These are phyloP conservation scores for Magnolia changhungtana DNA, from an alignment of 164 flowering plant species.

Conservation along the genomic window DNA sequence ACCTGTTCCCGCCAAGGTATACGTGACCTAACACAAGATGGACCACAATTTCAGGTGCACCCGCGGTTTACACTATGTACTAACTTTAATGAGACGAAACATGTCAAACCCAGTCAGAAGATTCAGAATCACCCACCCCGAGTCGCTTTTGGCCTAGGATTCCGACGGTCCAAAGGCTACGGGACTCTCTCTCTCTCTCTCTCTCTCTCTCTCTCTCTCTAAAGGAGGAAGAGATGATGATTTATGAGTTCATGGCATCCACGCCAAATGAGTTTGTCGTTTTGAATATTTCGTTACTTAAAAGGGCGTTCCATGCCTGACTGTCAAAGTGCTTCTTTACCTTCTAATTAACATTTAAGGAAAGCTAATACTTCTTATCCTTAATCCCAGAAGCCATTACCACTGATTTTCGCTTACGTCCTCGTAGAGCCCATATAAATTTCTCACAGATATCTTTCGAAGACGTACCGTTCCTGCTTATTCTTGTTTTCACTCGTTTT, in stretches of 20 bases:
- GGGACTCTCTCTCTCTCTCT: constrained; percentile 14
- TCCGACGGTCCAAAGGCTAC: background rate
- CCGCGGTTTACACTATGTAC: background rate
- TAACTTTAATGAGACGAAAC: background rate
- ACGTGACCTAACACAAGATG: background rate
- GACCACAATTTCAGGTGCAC: background rate
- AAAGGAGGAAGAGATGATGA: background rate
- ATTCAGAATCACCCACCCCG: background rate
- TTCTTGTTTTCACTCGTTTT: background rate
- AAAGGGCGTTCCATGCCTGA: constrained; percentile 16
- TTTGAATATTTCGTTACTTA: constrained; percentile 16
- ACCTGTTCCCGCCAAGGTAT: background rate
- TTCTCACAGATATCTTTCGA: background rate
- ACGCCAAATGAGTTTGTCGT: constrained; percentile 32
- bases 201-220: constrained; percentile 15
- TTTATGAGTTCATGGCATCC: constrained; percentile 16
- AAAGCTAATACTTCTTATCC: background rate
- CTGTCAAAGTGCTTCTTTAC: background rate
- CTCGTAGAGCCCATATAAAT: constrained; percentile 20
- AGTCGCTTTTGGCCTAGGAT: constrained; percentile 15
- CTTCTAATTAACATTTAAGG: background rate
- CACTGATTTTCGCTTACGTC: constrained; percentile 17
- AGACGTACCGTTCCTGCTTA: background rate
- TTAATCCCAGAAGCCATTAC: background rate
- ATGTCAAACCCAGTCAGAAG: background rate